Conservation (phyloP, 169 alveolate species). For the Nephromyces sp. region DNA sequence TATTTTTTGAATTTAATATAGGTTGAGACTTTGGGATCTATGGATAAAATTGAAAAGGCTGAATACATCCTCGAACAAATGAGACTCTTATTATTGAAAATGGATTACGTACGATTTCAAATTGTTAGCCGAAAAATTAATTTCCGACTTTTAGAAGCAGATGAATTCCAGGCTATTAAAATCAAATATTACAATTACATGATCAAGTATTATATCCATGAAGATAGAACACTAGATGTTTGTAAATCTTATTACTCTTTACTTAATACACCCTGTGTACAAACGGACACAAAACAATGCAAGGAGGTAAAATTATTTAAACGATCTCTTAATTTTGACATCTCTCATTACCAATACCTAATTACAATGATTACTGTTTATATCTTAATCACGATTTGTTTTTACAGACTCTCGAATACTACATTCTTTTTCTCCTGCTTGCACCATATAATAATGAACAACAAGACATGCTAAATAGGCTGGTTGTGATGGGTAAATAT, state of each 20-base stretch:
- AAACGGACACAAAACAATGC: constrained; percentile 2
- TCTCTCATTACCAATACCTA: background rate
- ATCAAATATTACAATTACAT: constrained; percentile 9
- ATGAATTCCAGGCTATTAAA: constrained; percentile 25
- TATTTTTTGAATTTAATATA: background rate
- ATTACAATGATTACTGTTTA: background rate
- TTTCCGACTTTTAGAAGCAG: constrained; percentile 28
- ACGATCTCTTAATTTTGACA: background rate
- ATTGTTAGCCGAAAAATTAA: constrained; percentile 31
- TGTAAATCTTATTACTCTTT: constrained; percentile 14
- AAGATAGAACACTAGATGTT: constrained; percentile 6
- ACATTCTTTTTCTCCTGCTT: constrained; percentile 22
- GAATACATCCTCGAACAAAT: constrained; percentile 52
- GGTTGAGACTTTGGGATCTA: constrained; percentile 42
- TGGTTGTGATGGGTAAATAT: background rate
- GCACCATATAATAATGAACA: constrained; percentile 25
- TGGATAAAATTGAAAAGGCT: constrained; percentile 52
- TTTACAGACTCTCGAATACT: constrained; percentile 21
- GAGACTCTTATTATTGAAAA: constrained; percentile 28
- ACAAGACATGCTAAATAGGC: constrained; percentile 1
- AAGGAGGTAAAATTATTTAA: background rate
- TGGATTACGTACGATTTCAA: constrained; percentile 34
- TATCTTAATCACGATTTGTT: background rate
- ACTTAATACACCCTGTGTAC: constrained; percentile 4
- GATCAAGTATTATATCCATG: constrained; percentile 20